These are phyloP conservation scores for Fusarium sp. DNA, from an alignment of 2,329 filamentous ascomycete species.

Conservation along the genomic window DNA sequence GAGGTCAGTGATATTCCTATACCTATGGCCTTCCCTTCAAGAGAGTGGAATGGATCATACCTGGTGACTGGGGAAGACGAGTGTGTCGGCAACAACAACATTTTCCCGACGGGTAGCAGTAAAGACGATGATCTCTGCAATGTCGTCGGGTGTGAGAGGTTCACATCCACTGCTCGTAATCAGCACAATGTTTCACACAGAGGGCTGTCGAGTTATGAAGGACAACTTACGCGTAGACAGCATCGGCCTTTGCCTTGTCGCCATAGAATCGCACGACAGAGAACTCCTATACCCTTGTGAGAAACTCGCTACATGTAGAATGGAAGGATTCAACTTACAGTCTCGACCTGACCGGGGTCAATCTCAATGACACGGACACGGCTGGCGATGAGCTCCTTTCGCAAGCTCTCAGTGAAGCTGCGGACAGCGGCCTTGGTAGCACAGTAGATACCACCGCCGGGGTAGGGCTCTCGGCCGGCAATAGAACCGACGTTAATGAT, in stretches of 20 bases:
- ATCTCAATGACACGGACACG: slow-evolving; percentile 88
- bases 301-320: slow-evolving; percentile 3
- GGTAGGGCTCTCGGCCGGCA: slow-evolving; percentile 87
- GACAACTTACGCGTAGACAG: slow-evolving; percentile 82
- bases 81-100: slow-evolving; percentile 88
- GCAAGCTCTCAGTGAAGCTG: slow-evolving; percentile 85
- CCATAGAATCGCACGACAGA: slow-evolving; percentile 90
- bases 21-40: background rate
- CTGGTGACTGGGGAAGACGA: slow-evolving; percentile 93
- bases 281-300: slow-evolving; percentile 74
- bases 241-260: slow-evolving; percentile 90
- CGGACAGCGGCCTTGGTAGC: slow-evolving; percentile 91
- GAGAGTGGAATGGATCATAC: slow-evolving; percentile 58
- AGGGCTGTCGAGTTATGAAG: background rate
- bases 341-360: slow-evolving; percentile 94
- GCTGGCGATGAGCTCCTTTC: slow-evolving; percentile 86
- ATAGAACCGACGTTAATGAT: slow-evolving; percentile 96
- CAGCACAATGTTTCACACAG: background rate
- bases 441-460: slow-evolving; percentile 91
- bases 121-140: slow-evolving; percentile 92
- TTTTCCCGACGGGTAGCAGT: slow-evolving; percentile 88
- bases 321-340: slow-evolving; percentile 63
- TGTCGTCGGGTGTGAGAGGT: slow-evolving; percentile 89
- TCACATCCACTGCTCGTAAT: slow-evolving; percentile 75
- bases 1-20: slow-evolving; percentile 10